These are phyloP conservation scores for Funneliformis geosporum DNA, from an alignment of 192 early-diverging fungal genomes.

Conservation along the genomic window DNA sequence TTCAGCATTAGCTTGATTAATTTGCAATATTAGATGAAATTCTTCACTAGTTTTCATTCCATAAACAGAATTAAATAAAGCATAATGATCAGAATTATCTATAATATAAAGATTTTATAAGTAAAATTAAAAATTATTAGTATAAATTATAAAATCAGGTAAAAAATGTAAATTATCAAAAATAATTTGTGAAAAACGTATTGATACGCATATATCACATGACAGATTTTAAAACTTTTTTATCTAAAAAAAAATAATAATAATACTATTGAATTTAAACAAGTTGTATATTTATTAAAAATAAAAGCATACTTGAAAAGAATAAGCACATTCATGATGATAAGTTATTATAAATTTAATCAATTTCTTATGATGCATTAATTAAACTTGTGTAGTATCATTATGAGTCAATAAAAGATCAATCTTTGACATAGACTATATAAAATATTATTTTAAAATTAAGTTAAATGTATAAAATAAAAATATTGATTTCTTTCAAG, in stretches of 20 bases:
- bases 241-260: background rate
- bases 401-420: background rate
- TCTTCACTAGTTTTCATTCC: background rate
- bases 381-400: background rate
- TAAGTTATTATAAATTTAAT: background rate
- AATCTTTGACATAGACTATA: background rate
- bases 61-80: background rate
- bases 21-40: background rate
- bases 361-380: background rate
- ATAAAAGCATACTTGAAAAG: background rate
- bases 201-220: background rate
- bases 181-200: background rate
- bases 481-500: background rate
- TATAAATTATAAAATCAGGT: background rate
- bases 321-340: background rate
- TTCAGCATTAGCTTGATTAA: background rate
- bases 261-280: no score
- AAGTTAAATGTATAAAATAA: background rate
- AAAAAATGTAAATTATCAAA: background rate
- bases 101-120: no score
- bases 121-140: background rate
- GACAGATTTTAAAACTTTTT: background rate
- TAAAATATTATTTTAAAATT: background rate
- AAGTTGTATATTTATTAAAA: no score
- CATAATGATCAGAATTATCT: background rate